phyloP scores from a whole-genome alignment of 106 monocot genomes.

The Dactylorhiza incarnata region DNA sequence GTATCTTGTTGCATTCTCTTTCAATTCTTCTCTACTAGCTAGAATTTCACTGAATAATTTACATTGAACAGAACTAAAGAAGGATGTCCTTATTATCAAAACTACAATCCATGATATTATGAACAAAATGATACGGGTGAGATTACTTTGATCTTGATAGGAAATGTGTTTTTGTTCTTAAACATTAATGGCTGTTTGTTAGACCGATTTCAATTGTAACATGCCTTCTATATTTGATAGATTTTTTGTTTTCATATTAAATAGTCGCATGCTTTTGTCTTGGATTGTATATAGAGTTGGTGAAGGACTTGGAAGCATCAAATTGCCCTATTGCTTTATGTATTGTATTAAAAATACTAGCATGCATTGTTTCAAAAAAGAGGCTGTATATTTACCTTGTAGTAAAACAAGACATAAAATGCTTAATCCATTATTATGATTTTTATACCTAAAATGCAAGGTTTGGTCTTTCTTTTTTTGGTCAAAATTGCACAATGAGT shows the following conservation, averaged over 20 bases:
- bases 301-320: neutral
- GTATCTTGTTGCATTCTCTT: constrained; percentile 26
- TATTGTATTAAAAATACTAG: neutral
- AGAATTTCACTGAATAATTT: constrained; percentile 17
- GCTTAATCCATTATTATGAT: too few species aligned
- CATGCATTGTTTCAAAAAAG: neutral
- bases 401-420: too few species aligned
- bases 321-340: neutral
- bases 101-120: constrained; percentile 99
- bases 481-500: too few species aligned
- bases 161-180: neutral
- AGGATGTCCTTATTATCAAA: constrained; percentile 80
- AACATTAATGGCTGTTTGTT: neutral
- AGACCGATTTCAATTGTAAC: neutral
- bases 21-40: constrained; percentile 5
- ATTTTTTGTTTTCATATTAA: neutral
- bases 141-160: neutral
- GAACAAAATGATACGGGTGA: constrained; percentile 89
- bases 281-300: neutral
- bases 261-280: neutral
- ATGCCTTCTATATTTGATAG: neutral
- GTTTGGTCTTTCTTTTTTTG: too few species aligned
- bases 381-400: neutral
- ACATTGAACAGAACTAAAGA: constrained; percentile 33
- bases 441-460: too few species aligned